Conservation (phyloP, 352 stramenopile genomes). For the Phytopythium montanum region DNA sequence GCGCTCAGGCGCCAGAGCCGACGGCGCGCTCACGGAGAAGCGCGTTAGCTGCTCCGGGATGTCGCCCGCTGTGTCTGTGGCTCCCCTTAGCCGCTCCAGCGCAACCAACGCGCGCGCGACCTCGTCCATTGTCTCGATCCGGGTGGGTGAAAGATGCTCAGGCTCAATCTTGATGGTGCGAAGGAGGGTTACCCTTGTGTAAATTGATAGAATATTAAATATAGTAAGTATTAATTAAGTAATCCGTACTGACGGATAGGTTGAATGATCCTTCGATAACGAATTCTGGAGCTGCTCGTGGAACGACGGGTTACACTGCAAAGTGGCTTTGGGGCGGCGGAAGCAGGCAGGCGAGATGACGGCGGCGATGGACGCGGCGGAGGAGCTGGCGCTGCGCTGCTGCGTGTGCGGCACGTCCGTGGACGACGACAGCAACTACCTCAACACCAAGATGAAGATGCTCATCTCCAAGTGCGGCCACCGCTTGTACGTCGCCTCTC, state of each 20-base stretch:
- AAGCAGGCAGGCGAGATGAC: slow-evolving; percentile 3
- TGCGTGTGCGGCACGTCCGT: slow-evolving; percentile 85
- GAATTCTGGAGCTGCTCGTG: background rate
- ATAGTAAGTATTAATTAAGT: background rate
- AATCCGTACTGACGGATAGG: background rate
- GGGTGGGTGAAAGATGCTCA: too few species aligned
- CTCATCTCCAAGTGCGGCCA: slow-evolving; percentile 90
- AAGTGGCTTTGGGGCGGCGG: background rate
- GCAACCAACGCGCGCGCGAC: slow-evolving; percentile 35
- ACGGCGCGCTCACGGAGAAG: slow-evolving; percentile 47
- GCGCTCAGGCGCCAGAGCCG: slow-evolving; percentile 33
- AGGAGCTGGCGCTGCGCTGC: slow-evolving; percentile 80
- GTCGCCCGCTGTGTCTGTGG: background rate
- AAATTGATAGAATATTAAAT: too few species aligned
- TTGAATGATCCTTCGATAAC: too few species aligned
- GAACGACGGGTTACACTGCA: background rate
- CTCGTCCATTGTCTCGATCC: slow-evolving; percentile 16
- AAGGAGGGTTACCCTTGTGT: background rate
- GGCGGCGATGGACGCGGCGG: slow-evolving; percentile 41
- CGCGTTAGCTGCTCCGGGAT: slow-evolving; percentile 22
- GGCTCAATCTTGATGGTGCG: background rate
- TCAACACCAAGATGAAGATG: slow-evolving; percentile 92
- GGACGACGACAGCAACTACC: slow-evolving; percentile 86
- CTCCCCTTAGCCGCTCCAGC: slow-evolving; percentile 31
- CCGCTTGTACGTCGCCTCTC: slow-evolving; percentile 62